Evolutionary conservation across 768 basidiomycete genomes (phyloP), one percentile per base, ranked within the genome.

Genomic region (Kwoniella sp.): DNA sequence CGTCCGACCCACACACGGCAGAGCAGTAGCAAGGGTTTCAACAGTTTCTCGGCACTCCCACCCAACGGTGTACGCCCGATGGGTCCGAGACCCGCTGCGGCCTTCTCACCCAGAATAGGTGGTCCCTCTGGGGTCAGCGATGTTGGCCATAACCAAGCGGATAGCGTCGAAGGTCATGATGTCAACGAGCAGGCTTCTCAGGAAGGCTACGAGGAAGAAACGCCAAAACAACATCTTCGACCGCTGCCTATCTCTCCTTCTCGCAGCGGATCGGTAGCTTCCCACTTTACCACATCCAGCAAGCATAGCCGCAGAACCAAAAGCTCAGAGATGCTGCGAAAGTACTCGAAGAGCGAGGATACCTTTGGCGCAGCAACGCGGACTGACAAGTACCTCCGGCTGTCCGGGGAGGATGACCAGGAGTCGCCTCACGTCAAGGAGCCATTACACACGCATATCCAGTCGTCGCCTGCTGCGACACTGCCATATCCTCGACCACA

Each of bases 1-100:
- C 44, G 61, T 34, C 63, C 67, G 3, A 69, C 67, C 0, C 67
- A 69, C 41, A 57, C 57, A 20, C 44, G 63, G 14, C 14, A 38
- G 11, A 33, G 23, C 15, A 56, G 46, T 23, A 39, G 17, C 27
- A 48, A 60, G 36, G 56, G 56, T 8, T 67, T 64, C 48, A 33
- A 50, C 2, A 57, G 52, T 25, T 67, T 67, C 38, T 55, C 51
- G 4, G 65, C 62, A 1, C 19, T 65, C 1, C 46, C 60, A 17
- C 58, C 66, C 8, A 38, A 36, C 26, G 46, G 50, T 8, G 34
- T 41, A 20, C 20, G 56, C 27, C 50, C 57, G 9, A 49, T 54
- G 40, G 56, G 59, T 17, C 55, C 58, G 8, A 27, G 60, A 54
- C 11, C 53, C 1, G 47, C 36, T 20, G 20, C 14, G 11, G 44